Evolutionary conservation across 1,284 basidiomycete species (phyloP).

Genomic region (Heterobasidion annosum): DNA sequence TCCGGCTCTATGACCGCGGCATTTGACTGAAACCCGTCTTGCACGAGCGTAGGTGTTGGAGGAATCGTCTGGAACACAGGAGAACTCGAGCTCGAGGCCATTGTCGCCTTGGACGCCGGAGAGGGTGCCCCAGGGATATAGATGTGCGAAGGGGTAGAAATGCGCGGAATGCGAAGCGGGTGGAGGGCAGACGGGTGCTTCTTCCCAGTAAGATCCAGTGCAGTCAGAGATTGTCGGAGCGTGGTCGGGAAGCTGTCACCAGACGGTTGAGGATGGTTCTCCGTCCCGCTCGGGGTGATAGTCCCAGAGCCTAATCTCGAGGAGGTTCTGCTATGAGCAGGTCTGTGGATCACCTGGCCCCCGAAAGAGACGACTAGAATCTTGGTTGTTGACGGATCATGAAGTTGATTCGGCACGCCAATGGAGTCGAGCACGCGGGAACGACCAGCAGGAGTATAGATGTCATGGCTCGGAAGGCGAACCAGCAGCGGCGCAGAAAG

Average conservation of each 20-base stretch:
- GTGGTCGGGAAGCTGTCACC: background rate
- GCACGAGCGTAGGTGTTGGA: conserved; percentile 15
- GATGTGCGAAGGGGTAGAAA: conserved; percentile 23
- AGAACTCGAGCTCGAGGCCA: conserved; percentile 3
- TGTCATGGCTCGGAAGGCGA: conserved; percentile 32
- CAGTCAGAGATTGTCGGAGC: background rate
- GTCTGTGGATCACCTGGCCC: conserved; percentile 62
- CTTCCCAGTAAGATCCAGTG: background rate
- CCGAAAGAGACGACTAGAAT: conserved; percentile 74
- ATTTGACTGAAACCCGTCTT: conserved; percentile 1
- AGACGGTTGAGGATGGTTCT: background rate
- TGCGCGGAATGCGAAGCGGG: background rate
- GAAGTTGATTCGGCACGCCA: conserved; percentile 45
- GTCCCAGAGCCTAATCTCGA: conserved; percentile 16
- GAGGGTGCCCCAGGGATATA: conserved; percentile 32
- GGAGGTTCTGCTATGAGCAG: conserved; percentile 27
- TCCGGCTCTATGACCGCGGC: conserved; percentile 14
- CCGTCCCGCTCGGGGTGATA: background rate
- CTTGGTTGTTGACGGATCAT: conserved; percentile 38
- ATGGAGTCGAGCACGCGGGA: conserved; percentile 41
- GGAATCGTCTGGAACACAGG: conserved; percentile 18
- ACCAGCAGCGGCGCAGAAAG: conserved; percentile 59
- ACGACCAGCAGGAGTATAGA: conserved; percentile 48
- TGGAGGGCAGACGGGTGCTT: background rate
- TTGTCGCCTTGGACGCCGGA: conserved; percentile 22